Base-by-base conservation (phyloP, 257 asterid genomes). In the Forsythia suspensa region DNA sequence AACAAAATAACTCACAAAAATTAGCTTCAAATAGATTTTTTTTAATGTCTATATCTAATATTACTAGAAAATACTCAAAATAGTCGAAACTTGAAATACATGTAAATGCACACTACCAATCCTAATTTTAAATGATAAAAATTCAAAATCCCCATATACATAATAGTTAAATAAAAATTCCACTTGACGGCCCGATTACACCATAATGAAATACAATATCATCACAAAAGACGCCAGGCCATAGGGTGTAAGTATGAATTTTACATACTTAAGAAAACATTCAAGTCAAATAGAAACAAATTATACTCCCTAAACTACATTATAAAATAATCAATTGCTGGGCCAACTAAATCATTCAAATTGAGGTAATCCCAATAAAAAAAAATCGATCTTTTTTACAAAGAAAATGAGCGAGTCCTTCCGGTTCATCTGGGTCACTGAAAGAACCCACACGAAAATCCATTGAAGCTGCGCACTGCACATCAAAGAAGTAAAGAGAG, bases 391-490 rank as follows among this genome's bases (percentile, higher is more conserved):
- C 70, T 63, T 67, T 36, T 82, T 86, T 86, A 96, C 99, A 98
- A 10, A 96, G 97, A 83, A 96, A 96, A 87, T 96, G 99, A 8
- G 99, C 99, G 76, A 96, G 98, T 78, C 99, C 99, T 82, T 92
- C 95, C n/a, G 92, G 96, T 61, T 97, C 98, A 42, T 90, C 88
- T 3, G 99, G 99, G 79, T 96, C 98, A 70, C 98, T 92, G 85
- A 92, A 96, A 52, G 94, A 81, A 85, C 99, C 99, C n/a, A 96
- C 91, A 16, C 97, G 90, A 69, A 94, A 98, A 83, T 87, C 90
- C 99, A 96, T 94, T 21, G 96, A 94, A 82, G 97, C 98, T 61
- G 97, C 92, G 71, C 99, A 94, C 99, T 96, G 91, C 77, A 76
- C 73, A 63, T 20, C 76, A 57, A 24, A 71, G 71, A 67, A 41